A percentile compares a stretch with the other conserved stretches of the same genome.
phyloP scores from a whole-genome alignment of 1,139 yeast genomes.

The Yamadazyma buinensis region DNA sequence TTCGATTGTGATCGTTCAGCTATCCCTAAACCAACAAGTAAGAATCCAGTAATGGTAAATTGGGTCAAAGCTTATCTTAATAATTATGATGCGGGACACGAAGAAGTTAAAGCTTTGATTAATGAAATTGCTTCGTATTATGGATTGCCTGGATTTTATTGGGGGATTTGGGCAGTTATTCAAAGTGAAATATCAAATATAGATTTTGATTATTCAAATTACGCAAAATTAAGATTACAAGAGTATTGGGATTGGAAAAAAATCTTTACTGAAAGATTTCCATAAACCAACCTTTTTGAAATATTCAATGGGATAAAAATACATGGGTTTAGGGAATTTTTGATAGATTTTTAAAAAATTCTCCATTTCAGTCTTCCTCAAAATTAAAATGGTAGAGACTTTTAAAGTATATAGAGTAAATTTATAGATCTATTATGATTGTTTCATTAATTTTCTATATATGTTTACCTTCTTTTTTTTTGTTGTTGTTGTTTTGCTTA shows the following conservation, averaged over 20 bases:
- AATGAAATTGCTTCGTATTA: conserved; percentile 58
- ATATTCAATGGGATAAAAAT: no score
- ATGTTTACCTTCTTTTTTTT: no score
- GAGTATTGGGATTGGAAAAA: conserved; percentile 74
- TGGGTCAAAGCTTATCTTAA: conserved; percentile 56
- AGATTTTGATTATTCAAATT: conserved; percentile 67
- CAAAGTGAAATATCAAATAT: conserved; percentile 69
- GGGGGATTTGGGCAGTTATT: conserved; percentile 85
- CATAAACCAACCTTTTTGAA: no score
- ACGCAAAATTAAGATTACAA: conserved; percentile 55
- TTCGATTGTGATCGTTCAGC: conserved; percentile 62
- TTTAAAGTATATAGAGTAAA: no score
- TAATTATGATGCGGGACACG: conserved; percentile 22
- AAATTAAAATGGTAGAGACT: no score
- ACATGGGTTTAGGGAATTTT: no score
- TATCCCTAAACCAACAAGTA: conserved; percentile 50
- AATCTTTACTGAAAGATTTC: conserved; percentile 2
- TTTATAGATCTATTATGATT: background rate
- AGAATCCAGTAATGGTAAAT: conserved; percentile 43
- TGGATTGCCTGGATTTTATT: conserved; percentile 80
- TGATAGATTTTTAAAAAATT: no score
- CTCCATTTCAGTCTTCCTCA: no score
- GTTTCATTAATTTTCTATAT: no score
- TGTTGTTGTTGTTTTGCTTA: no score
- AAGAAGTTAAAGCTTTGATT: conserved; percentile 34